Percentiles rank a stretch among this genome's conserved stretches.
Conservation (phyloP, 179 eudicot species). For the Drosera spatulata region DNA sequence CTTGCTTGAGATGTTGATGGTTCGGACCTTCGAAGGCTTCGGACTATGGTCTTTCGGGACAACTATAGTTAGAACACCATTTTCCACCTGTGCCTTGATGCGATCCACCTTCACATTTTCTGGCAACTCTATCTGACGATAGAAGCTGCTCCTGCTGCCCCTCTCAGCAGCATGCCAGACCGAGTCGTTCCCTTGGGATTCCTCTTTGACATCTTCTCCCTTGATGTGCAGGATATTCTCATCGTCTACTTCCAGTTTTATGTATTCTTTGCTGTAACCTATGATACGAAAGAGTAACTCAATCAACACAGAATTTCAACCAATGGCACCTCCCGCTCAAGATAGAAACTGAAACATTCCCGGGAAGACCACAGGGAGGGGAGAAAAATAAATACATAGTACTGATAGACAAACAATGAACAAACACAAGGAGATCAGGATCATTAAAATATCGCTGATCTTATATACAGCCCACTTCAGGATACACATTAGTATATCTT, state of each 20-base stretch:
- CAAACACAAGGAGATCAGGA: no score
- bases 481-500: no score
- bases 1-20: slow-evolving; percentile 59
- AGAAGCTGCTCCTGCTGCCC: slow-evolving; percentile 20
- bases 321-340: no score
- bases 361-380: no score
- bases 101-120: slow-evolving; percentile 64
- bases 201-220: slow-evolving; percentile 42
- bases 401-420: no score
- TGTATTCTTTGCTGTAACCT: slow-evolving; percentile 62
- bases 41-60: slow-evolving; percentile 51
- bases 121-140: slow-evolving; percentile 58
- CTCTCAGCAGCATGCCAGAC: slow-evolving; percentile 69
- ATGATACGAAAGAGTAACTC: no score
- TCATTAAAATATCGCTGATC: no score
- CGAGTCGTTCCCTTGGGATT: slow-evolving; percentile 24
- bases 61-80: slow-evolving; percentile 63
- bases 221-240: slow-evolving; percentile 53
- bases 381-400: no score
- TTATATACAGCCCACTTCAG: no score
- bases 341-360: no score
- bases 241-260: slow-evolving; percentile 75
- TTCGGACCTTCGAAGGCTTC: slow-evolving; percentile 50
- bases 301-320: no score
- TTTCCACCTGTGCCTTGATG: slow-evolving; percentile 66